Evolutionary conservation across 1,139 yeast species (phyloP), one percentile per base, ranked within the genome.

Genomic region (Saccharomyces pastorianus): DNA sequence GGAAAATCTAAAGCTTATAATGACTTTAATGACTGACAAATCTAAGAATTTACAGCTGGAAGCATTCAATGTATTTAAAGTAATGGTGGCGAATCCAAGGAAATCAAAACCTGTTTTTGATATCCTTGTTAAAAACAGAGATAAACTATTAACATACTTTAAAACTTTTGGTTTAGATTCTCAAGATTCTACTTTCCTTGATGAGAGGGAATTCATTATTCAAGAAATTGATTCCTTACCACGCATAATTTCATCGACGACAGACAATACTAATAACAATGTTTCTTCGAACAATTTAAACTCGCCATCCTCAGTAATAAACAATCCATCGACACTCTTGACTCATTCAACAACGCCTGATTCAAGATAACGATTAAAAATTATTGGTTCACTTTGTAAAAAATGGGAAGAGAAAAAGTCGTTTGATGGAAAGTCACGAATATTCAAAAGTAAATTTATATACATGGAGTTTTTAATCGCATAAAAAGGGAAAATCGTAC

Each of bases 31-130:
- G 61, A 85, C 95, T 59, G 97, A 93, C 67, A 87, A 86, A 70
- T 90, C 95, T 64, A 88, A 86, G 64, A 91, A 90, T 68, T 77
- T 93, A 57, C 96, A 90, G 68, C 73, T 83, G 55, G 99, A 93
- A 70, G 93, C 96, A 2, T 93, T 93, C 67, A 93, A 93, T 63
- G 85, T 93, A 42, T 93, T 93, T 73, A 93, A 93, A 71, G 88
- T 85, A 47, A 89, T 93, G 71, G 91, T 90, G 38, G 99, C 97
- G 6, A 93, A 93, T 69, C 99, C 99, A 6, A 84, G 86, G 61
- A 91, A 91, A 69, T 78, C 90, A 1, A 89, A 84, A 66, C 82
- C 85, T 9, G 83, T 93, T 2, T 74, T 80, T 56, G 97, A 91
- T 68, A 87, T 93, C 25, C 74, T 93, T 61, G 81, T 84, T 48